Base-by-base conservation (phyloP, 768 basidiomycete genomes). In the Leccinum disarticulatum region DNA sequence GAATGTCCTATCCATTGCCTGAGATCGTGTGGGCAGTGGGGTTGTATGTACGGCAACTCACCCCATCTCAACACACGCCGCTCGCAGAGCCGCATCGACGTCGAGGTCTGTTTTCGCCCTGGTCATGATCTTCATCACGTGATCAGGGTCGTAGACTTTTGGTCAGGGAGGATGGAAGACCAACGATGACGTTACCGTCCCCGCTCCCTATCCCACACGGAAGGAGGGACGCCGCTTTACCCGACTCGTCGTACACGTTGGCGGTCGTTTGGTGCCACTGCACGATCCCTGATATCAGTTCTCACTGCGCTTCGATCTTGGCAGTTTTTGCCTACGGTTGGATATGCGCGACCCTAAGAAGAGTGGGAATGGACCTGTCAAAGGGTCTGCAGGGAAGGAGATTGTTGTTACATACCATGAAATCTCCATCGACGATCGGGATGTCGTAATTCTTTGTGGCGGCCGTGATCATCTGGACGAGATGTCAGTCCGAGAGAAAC, bases 21-120 rank as follows among this genome's bases (percentile, higher is more conserved):
- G 43, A 58, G 54, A 58, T 36, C 22, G 15, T 3, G 28, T 17
- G n/a, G 10, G 15, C 38, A 36, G 36, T 9, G 28, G 30, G 0
- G 25, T 49, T 19, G 43, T 46, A 19, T 48, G 13, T 17, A 14
- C 14, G 13, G 15, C 17, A 38, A 61, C 69, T 38, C 55, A 74
- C 69, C 83, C 83, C 80, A 85, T 80, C 62, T 81, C 79, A 14
- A 80, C 73, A 31, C 81, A 80, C 5, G 77, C 81, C 1, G 79
- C 77, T 3, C 83, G 77, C 64, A 82, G 73, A 27, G 76, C 64
- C 0, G 74, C 68, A 62, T 84, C 83, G 4, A 81, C 76, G n/a
- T 77, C 73, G 31, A 68, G 64, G 22, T 79, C 76, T 53, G 73
- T 74, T 59, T 77, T 81, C 3, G 76, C 80, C 53, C 75, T 79